Evolutionary conservation across 2,329 filamentous ascomycete genomes (phyloP).

Genomic region (Colletotrichum lini): DNA sequence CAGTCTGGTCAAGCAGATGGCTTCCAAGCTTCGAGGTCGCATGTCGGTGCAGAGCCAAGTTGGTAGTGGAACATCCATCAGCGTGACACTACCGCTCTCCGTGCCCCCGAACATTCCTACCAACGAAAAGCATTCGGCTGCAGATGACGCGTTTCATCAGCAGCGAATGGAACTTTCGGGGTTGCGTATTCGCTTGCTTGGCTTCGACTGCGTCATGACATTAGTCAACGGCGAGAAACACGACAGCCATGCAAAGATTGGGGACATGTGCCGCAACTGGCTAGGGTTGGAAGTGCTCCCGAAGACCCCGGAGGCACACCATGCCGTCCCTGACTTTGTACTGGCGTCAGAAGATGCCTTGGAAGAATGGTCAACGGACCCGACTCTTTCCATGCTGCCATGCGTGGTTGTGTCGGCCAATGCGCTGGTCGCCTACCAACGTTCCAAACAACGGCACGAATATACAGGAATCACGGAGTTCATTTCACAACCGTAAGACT

Average conservation of each 20-base stretch:
- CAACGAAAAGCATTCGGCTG: not conserved
- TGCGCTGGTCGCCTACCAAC: slow-evolving; percentile 47
- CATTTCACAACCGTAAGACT: slow-evolving; percentile 53
- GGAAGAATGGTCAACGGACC: not conserved
- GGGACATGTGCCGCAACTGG: slow-evolving; percentile 41
- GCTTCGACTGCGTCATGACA: not conserved
- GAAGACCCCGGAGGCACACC: not conserved
- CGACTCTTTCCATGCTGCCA: not conserved
- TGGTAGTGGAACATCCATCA: slow-evolving; percentile 54
- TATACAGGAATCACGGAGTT: slow-evolving; percentile 49
- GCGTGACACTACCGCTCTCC: slow-evolving; percentile 50
- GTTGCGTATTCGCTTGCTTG: slow-evolving; percentile 5
- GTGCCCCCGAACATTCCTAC: not conserved
- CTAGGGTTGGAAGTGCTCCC: not conserved
- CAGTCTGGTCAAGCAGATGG: slow-evolving; percentile 73
- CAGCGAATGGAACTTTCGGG: slow-evolving; percentile 13
- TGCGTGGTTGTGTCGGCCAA: slow-evolving; percentile 51
- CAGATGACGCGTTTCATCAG: slow-evolving; percentile 42
- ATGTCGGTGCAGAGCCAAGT: slow-evolving; percentile 67
- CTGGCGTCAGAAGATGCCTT: not conserved
- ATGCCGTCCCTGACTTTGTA: not conserved
- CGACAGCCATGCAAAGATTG: not conserved
- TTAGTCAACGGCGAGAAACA: not conserved
- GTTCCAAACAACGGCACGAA: slow-evolving; percentile 38
- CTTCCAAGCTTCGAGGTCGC: slow-evolving; percentile 70